phyloP scores from a whole-genome alignment of 169 alveolate species.

The Plasmodium relictum region DNA sequence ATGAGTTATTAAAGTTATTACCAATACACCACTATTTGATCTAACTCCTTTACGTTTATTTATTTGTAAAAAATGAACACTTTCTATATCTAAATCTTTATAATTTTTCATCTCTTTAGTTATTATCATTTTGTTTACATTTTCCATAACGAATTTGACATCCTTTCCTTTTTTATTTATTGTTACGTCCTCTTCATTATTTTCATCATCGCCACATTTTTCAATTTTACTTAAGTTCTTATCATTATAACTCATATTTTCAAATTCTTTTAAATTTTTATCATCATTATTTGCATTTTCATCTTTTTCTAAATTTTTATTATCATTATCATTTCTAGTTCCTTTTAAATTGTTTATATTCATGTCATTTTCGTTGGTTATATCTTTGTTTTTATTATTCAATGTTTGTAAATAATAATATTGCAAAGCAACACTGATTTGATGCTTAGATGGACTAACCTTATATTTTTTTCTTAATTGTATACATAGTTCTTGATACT shows the following conservation, averaged over 20 bases:
- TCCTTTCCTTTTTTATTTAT: constrained; percentile 67
- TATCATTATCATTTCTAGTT: background rate
- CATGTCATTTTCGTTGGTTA: background rate
- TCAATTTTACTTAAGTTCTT: background rate
- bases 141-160: constrained; percentile 58
- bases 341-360: background rate
- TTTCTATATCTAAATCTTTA: constrained; percentile 75
- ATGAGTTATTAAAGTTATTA: constrained; percentile 94
- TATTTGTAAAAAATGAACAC: constrained; percentile 82
- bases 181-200: constrained; percentile 20
- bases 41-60: constrained; percentile 90
- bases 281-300: background rate
- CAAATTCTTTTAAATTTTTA: background rate
- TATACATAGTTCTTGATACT: constrained; percentile 57
- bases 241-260: background rate
- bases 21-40: constrained; percentile 93
- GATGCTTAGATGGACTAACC: constrained; percentile 85
- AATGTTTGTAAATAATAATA: constrained; percentile 56
- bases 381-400: constrained; percentile 5
- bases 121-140: constrained; percentile 70
- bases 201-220: background rate
- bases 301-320: background rate
- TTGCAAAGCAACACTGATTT: constrained; percentile 75
- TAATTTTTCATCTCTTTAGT: constrained; percentile 73
- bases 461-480: constrained; percentile 80